phyloP scores from a whole-genome alignment of 2,329 filamentous ascomycete species.

The Sporothrix pseudoabietina region DNA sequence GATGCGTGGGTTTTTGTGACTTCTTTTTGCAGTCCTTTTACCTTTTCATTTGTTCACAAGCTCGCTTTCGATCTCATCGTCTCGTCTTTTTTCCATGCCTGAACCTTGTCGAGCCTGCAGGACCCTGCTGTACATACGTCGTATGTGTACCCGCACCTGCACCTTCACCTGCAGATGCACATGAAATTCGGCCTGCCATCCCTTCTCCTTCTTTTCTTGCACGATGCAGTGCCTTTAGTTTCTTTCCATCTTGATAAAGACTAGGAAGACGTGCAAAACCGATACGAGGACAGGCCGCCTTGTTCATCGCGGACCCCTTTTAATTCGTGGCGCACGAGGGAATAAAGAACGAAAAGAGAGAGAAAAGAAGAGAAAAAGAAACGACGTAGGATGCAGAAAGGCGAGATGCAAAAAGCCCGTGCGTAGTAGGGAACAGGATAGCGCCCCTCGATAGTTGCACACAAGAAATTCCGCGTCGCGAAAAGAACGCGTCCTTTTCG shows the following conservation, averaged over 20 bases:
- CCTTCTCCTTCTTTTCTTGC: not conserved
- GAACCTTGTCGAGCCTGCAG: conserved; percentile 15
- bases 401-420: conserved; percentile 14
- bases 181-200: conserved; percentile 4
- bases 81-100: not conserved
- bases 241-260: not conserved
- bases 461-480: conserved; percentile 25
- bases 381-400: not conserved
- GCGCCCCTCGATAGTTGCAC: not conserved
- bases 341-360: too few relatives aligned
- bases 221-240: not conserved
- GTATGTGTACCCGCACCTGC: not conserved
- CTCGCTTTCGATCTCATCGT: not conserved
- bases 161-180: conserved; percentile 9
- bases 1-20: not conserved
- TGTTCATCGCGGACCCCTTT: not conserved
- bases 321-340: not conserved
- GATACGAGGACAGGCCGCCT: not conserved
- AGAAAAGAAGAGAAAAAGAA: not conserved
- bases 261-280: not conserved
- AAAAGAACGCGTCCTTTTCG: conserved; percentile 13
- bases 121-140: not conserved
- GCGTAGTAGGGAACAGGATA: not conserved
- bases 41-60: not conserved
- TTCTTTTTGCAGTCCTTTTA: not conserved